Evolutionary conservation across 345 rosid genomes (phyloP), one percentile per base, ranked within the genome.

Genomic region (Luvunga scandens): DNA sequence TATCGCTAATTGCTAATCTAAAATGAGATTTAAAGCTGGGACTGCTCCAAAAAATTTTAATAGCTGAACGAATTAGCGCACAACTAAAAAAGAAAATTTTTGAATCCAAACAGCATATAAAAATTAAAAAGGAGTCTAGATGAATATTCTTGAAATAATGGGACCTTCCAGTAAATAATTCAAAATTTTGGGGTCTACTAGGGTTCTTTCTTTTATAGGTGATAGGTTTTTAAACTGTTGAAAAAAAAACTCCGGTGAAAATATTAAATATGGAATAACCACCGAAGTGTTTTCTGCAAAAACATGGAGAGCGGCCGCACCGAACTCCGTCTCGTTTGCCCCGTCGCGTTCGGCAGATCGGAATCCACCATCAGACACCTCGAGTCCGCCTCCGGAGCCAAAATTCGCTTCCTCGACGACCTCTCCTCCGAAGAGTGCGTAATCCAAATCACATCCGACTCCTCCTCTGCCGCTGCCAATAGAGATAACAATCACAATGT

Each of bases 381-480:
- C 36, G 76, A 79, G 62, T 72, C 75, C 76, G 48, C 71, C 68
- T 77, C 86, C 59, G 84, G 84, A 70, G 81, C 83, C 42, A 80
- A 57, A 69, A 79, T 87, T 34, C 88, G 86, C 73, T 70, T 87
- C 75, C 86, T 83, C 22, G 88, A 87, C 50, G 85, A 83, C 75
- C 78, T 79, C 8, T 55, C 83, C 36, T 64, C 73, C 33, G 85
- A 84, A 9, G 90, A 87, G 8, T 81, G 88, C 38, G 70, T 87
- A 33, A 66, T 85, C 63, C 73, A 83, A 57, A 74, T 87, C 4
- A 55, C 70, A 31, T 45, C 56, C 22, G 64, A 69, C 18, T 45
- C 50, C 50, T 13, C 50, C 21, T 27, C 78, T 71, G 13, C 21
- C 22, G 31, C 31, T 14, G 5, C 63, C 60, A 24, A 45, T 74